Conservation (phyloP, 1,284 basidiomycete species). For the Cutaneotrichosporon cutaneum region DNA sequence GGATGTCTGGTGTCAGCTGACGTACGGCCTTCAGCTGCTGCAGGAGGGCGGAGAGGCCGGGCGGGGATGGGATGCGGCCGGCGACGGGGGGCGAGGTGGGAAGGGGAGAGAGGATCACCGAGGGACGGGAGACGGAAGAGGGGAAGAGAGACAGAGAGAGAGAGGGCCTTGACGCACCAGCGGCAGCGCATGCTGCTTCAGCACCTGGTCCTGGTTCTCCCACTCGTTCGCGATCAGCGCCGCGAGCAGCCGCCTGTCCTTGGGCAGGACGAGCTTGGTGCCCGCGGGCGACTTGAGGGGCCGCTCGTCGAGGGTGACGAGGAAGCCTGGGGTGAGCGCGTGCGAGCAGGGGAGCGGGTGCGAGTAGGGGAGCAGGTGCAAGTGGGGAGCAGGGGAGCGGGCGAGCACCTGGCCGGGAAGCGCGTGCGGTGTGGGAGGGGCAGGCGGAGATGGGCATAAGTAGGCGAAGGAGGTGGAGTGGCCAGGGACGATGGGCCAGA, state of each 20-base stretch:
- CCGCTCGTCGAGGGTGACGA: slow-evolving; percentile 78
- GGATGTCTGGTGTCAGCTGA: slow-evolving; percentile 65
- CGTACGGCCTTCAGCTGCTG: too few relatives aligned
- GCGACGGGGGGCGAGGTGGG: too few relatives aligned
- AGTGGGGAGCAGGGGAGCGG: neutral
- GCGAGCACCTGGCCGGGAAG: too few relatives aligned
- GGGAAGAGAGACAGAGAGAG: neutral
- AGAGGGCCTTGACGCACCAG: slow-evolving; percentile 62
- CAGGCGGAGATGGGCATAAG: too few relatives aligned
- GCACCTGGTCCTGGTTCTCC: slow-evolving; percentile 82
- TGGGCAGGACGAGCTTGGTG: slow-evolving; percentile 68
- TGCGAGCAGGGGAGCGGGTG: neutral
- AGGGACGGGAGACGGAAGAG: neutral
- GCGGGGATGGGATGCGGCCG: too few relatives aligned
- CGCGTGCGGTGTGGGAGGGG: too few relatives aligned
- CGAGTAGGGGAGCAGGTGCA: neutral
- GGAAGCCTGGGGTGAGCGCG: slow-evolving; percentile 55
- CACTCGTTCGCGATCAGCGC: slow-evolving; percentile 90
- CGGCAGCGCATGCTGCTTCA: slow-evolving; percentile 89
- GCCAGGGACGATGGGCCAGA: too few relatives aligned
- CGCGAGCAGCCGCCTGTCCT: slow-evolving; percentile 69
- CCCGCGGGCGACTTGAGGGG: slow-evolving; percentile 85
- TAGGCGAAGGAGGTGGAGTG: too few relatives aligned
- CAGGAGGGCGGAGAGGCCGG: too few relatives aligned
- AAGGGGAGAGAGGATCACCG: too few relatives aligned